Conservation (phyloP, 2,329 filamentous ascomycete genomes). For the Clarireedia paspali region DNA sequence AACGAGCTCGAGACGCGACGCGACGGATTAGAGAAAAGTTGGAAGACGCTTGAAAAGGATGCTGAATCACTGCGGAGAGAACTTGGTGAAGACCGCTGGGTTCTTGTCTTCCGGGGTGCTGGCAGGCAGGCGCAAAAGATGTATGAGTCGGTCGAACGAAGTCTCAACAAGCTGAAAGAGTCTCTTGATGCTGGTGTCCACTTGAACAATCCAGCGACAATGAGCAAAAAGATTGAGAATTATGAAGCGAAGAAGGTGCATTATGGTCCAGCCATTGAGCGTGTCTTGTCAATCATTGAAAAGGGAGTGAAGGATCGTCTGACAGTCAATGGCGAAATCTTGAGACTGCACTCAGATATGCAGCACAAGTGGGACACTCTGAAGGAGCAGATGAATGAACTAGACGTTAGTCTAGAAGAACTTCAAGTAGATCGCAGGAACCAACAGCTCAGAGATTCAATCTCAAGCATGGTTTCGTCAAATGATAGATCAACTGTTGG, state of each 20-base stretch:
- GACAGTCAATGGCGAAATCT: conserved; percentile 91
- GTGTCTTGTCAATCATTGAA: conserved; percentile 86
- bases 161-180: conserved; percentile 73
- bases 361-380: conserved; percentile 72
- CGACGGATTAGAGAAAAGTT: conserved; percentile 69
- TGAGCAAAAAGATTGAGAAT: conserved; percentile 79
- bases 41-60: conserved; percentile 82
- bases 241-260: conserved; percentile 94
- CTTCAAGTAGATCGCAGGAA: conserved; percentile 53
- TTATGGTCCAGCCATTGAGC: conserved; percentile 87
- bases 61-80: conserved; percentile 85
- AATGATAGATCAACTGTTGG: conserved; percentile 40
- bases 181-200: conserved; percentile 69
- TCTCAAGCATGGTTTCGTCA: conserved; percentile 69
- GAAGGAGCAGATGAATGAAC: conserved; percentile 67
- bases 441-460: conserved; percentile 80
- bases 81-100: conserved; percentile 91
- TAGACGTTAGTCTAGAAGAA: conserved; percentile 70
- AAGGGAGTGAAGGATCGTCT: conserved; percentile 92
- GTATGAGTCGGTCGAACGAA: conserved; percentile 90
- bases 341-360: conserved; percentile 79
- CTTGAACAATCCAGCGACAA: conserved; percentile 58
- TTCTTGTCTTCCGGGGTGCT: conserved; percentile 89
- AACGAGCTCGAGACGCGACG: conserved; percentile 76
- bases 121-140: conserved; percentile 90